Evolutionary conservation across 225 moss, liverwort and hornwort genomes (phyloP).

Genomic region (Sphagnum tenellum): DNA sequence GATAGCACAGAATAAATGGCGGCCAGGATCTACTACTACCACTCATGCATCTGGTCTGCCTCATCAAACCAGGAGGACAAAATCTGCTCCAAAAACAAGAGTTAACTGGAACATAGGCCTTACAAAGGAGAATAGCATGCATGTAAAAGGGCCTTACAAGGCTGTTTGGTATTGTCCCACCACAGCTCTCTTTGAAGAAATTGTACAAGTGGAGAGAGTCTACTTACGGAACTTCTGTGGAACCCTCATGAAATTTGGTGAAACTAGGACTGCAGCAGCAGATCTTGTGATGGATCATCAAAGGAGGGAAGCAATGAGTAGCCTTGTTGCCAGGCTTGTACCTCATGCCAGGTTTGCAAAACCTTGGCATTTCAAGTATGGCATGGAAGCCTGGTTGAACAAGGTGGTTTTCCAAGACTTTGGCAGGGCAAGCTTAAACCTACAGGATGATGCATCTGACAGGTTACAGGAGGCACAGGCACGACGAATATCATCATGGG

Average conservation of each 20-base stretch:
- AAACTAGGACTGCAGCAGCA: slow-evolving; percentile 14
- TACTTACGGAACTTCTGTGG: slow-evolving; percentile 43
- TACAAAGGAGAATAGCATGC: too few species aligned
- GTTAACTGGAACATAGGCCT: too few species aligned
- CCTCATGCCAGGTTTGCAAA: slow-evolving; percentile 43
- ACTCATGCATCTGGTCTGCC: too few species aligned
- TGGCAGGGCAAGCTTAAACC: slow-evolving; percentile 30
- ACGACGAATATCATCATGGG: slow-evolving; percentile 33
- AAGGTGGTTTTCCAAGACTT: slow-evolving; percentile 40
- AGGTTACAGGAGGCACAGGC: slow-evolving; percentile 20
- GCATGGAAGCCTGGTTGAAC: slow-evolving; percentile 45
- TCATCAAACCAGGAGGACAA: slow-evolving; percentile 19
- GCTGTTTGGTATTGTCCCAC: slow-evolving; percentile 32
- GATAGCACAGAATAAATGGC: too few species aligned
- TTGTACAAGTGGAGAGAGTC: slow-evolving; percentile 42
- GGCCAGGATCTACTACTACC: too few species aligned
- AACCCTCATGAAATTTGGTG: slow-evolving; percentile 35
- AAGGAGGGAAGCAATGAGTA: slow-evolving; percentile 14
- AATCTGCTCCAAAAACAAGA: slow-evolving; percentile 34
- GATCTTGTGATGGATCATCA: slow-evolving; percentile 8
- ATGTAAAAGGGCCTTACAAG: slow-evolving; percentile 18
- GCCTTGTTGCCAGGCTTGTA: slow-evolving; percentile 23
- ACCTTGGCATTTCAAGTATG: slow-evolving; percentile 52
- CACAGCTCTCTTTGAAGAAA: slow-evolving; percentile 32
- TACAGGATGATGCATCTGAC: slow-evolving; percentile 24